Evolutionary conservation across 495 filamentous ascomycete genomes (phyloP), one percentile per base, ranked within the genome.

Genomic region (Tuber microsphaerosporum): DNA sequence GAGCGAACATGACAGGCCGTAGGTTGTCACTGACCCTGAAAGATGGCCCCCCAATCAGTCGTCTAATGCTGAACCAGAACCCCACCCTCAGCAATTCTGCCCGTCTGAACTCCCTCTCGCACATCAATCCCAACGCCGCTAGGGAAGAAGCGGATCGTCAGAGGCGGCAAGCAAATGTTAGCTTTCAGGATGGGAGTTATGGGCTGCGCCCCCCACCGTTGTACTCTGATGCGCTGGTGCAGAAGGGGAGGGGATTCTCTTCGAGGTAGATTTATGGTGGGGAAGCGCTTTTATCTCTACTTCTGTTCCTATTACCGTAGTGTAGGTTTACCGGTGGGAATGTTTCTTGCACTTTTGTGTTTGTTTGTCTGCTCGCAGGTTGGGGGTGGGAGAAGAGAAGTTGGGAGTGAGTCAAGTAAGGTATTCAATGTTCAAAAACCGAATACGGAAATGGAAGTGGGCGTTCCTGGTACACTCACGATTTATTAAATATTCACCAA

Each of bases 11-110:
- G 48, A n/a, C 74, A 81, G 81, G 94, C n/a, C 88, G 92, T 74
- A 81, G 93, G 17, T 87, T 99, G 9, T 88, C 90, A 69, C 89
- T 99, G 74, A 92, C 90, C 77, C 85, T 91, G 79, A 94, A 93
- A 75, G 82, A 86, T 19, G 83, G 85, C 26, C 81, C 81, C 6
- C 78, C 81, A 74, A 73, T 82, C 70, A 79, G 77, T 51, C 74
- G 77, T 14, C 73, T 75, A 26, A 73, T 78, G 43, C 77, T 75
- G 22, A 42, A 22, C 41, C 46, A 42, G 6, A 56, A 45, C 20
- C 70, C 46, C 20, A 69, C 72, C n/a, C 48, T 56, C 48, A 9
- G 48, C 5, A 56, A 56, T 56, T 73, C 68, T 14, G 26, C 22
- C 31, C 65, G 72, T 42, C n/a, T 69, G 71, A 69, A 75, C 74